These are phyloP conservation scores for Corynespora cassiicola DNA, from an alignment of 2,329 filamentous ascomycete genomes.

Conservation along the genomic window DNA sequence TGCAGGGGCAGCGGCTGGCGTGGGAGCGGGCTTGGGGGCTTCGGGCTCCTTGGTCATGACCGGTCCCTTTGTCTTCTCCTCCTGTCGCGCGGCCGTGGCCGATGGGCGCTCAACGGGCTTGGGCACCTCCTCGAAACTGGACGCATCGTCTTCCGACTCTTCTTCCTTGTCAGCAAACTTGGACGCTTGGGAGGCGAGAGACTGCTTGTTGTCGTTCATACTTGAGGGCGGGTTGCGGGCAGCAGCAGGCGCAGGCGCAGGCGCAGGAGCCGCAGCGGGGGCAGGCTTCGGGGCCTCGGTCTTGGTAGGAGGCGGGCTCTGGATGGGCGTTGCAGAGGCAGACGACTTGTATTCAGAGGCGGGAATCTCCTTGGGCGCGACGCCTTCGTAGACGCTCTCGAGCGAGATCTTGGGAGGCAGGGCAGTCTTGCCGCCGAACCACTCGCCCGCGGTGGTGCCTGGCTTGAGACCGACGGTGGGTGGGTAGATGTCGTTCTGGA, in stretches of 20 bases:
- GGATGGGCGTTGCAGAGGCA: slow-evolving; percentile 34
- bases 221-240: slow-evolving; percentile 66
- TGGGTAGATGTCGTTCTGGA: slow-evolving; percentile 97
- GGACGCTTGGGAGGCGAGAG: slow-evolving; percentile 82
- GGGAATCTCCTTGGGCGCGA: slow-evolving; percentile 77
- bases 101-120: slow-evolving; percentile 72
- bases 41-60: slow-evolving; percentile 49
- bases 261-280: slow-evolving; percentile 59
- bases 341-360: slow-evolving; percentile 71
- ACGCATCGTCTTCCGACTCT: slow-evolving; percentile 70
- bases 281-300: slow-evolving; percentile 57
- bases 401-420: slow-evolving; percentile 92
- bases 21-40: slow-evolving; percentile 52
- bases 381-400: slow-evolving; percentile 88
- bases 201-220: slow-evolving; percentile 84
- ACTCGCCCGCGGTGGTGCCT: slow-evolving; percentile 80
- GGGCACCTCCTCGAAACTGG: slow-evolving; percentile 85
- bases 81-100: slow-evolving; percentile 41
- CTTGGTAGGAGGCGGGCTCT: slow-evolving; percentile 56
- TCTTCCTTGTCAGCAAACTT: slow-evolving; percentile 82
- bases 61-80: slow-evolving; percentile 47
- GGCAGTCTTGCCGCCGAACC: slow-evolving; percentile 83
- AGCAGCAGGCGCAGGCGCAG: slow-evolving; percentile 56
- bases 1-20: slow-evolving; percentile 42
- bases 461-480: slow-evolving; percentile 82